These are phyloP conservation scores for Phialophora macrospora DNA, from an alignment of 2,329 filamentous ascomycete species.

Conservation along the genomic window DNA sequence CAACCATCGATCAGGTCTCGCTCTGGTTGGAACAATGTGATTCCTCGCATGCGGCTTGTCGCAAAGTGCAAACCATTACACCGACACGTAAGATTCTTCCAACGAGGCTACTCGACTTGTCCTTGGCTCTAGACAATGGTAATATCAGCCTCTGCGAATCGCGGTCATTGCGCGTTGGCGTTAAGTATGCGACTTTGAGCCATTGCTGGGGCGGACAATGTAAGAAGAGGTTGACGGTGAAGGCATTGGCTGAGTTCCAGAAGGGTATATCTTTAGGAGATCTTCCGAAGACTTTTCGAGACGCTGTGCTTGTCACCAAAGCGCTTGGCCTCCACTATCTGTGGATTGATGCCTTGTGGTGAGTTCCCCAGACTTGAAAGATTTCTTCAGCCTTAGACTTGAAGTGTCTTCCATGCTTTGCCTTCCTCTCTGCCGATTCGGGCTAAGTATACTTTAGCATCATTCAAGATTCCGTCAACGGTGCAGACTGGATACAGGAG, in stretches of 20 bases:
- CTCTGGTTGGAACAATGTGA: constrained; percentile 5
- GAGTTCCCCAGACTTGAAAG: background rate
- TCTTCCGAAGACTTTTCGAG: constrained; percentile 9
- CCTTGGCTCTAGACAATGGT: background rate
- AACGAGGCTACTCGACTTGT: constrained; percentile 1
- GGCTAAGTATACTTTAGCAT: background rate
- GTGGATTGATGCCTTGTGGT: constrained; percentile 13
- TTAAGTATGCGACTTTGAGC: constrained; percentile 6
- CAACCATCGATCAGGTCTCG: background rate
- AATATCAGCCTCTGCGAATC: constrained; percentile 1
- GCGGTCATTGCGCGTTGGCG: background rate
- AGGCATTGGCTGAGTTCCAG: background rate
- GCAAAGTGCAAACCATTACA: background rate
- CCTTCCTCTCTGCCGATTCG: background rate
- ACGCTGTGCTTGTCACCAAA: background rate
- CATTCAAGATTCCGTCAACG: constrained; percentile 2
- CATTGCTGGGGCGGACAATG: constrained; percentile 11
- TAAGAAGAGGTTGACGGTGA: background rate
- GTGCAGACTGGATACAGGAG: constrained; percentile 8
- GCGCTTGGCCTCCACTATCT: constrained; percentile 4
- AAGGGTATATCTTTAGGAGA: background rate
- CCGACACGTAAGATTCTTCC: background rate
- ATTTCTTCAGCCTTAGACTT: background rate
- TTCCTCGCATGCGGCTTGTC: background rate
- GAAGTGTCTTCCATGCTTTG: background rate